Evolutionary conservation across 495 filamentous ascomycete species (phyloP), one percentile per base, ranked within the genome.

Genomic region (Hypoxylon cercidicola): DNA sequence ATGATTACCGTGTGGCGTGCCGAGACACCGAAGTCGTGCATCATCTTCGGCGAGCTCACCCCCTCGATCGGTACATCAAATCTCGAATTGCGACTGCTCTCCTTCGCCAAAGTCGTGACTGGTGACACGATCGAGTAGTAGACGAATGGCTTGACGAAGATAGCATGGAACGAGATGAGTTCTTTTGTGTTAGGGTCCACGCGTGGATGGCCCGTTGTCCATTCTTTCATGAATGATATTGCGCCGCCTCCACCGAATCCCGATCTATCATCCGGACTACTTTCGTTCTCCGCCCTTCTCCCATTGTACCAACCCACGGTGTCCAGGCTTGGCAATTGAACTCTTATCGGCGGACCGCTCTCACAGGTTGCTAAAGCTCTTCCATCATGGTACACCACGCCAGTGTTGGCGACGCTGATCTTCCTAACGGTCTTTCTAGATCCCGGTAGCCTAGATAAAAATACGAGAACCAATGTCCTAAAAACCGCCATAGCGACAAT

Each of bases 1-100:
- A 90, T 78, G 40, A 90, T 88, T 23, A 89, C 73, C 0, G 87
- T 88, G 70, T 89, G 79, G 16, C 61, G 64, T 13, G 64, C 72
- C 0, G 86, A 87, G 3, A 89, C 88, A 4, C 87, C 87, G 66
- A 89, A 90, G 62, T 90, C 87, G 64, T 90, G 88, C 87, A 90
- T 89, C 82, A 90, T 83, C 69, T 87, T 90, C 2, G 86, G 80
- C 9, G 79, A 81, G n/a, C 74, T 64, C 12, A 89, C 73, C 1
- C 88, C 86, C 2, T 85, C 80, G 0, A 90, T 75, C 18, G 69
- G 56, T 10, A 56, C 46, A 30, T 64, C 41, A 54, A 69, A 63
- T 12, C 62, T 39, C 3, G 51, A 43, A 2, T 60, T 35, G 9
- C 34, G 50, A 1, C 66, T 64, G 8, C 72, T 70, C 1, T 43